These are phyloP conservation scores for Nicotiana otophora DNA, from an alignment of 257 asterid species.

Conservation along the genomic window DNA sequence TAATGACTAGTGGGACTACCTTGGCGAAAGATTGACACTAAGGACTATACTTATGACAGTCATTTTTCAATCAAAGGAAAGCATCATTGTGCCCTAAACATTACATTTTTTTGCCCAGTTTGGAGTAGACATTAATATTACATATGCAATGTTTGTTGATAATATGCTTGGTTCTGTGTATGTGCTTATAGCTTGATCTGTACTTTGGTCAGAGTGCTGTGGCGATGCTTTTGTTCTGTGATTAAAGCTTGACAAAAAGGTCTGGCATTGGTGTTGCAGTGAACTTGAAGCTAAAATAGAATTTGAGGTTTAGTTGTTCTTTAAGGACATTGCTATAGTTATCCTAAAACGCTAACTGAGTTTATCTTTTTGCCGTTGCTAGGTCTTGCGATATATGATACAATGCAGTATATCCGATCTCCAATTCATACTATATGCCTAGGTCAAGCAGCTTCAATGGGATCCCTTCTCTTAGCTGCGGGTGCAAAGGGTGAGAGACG, in stretches of 20 bases:
- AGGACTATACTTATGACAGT: too few relatives aligned
- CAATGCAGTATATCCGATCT: constrained; percentile 91
- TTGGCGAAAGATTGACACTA: not conserved
- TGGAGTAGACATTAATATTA: not conserved
- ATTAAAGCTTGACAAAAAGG: not conserved
- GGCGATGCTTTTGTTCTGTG: not conserved
- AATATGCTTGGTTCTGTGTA: not conserved
- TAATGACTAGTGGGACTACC: not conserved
- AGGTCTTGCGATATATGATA: constrained; percentile 98
- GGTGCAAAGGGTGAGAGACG: constrained; percentile 92
- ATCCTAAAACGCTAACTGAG: not conserved
- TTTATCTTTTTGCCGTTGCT: not conserved
- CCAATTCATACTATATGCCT: constrained; percentile 84
- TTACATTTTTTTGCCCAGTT: not conserved
- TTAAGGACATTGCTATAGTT: not conserved
- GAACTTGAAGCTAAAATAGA: not conserved
- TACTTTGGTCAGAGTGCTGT: not conserved
- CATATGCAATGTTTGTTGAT: not conserved
- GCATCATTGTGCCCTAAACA: not conserved
- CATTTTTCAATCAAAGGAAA: not conserved
- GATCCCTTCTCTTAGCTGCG: constrained; percentile 89
- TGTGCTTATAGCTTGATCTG: not conserved
- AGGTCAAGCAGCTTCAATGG: constrained; percentile 99
- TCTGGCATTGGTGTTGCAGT: not conserved
- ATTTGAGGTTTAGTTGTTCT: not conserved